phyloP scores from a whole-genome alignment of 164 flowering plant species.

The Nelumbo lutea region DNA sequence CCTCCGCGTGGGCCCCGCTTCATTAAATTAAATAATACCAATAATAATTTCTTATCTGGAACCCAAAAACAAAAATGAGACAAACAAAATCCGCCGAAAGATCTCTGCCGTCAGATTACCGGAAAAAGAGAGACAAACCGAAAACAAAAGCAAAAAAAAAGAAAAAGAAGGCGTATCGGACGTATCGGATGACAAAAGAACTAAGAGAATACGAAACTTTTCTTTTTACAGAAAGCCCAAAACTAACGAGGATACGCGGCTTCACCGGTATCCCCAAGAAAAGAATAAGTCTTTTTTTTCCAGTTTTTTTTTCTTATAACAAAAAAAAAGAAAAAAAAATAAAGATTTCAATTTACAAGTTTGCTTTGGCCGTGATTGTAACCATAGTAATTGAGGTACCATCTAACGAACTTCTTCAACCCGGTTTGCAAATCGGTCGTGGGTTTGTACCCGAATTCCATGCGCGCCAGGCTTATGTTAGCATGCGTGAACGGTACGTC shows the following conservation, averaged over 20 bases:
- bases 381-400: constrained; percentile 65
- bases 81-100: neutral
- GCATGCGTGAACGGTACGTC: constrained; percentile 49
- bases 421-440: constrained; percentile 80
- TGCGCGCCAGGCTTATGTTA: constrained; percentile 20
- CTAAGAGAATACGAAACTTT: too few relatives aligned
- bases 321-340: constrained; percentile 8
- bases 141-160: too few relatives aligned
- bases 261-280: neutral
- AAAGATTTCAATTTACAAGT: constrained; percentile 37
- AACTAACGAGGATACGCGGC: too few relatives aligned
- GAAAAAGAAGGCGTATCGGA: too few relatives aligned
- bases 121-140: too few relatives aligned
- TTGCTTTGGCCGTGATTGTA: constrained; percentile 38
- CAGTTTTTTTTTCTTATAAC: constrained; percentile 5
- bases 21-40: too few relatives aligned
- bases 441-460: constrained; percentile 62
- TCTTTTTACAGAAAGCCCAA: too few relatives aligned
- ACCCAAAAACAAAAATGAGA: neutral
- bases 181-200: neutral
- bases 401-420: constrained; percentile 56
- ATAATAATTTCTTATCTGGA: too few relatives aligned
- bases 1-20: too few relatives aligned
- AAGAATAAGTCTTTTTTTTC: constrained; percentile 1
- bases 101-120: too few relatives aligned